Evolutionary conservation across 768 basidiomycete species (phyloP).

Genomic region (Cystobasidium tubakii): DNA sequence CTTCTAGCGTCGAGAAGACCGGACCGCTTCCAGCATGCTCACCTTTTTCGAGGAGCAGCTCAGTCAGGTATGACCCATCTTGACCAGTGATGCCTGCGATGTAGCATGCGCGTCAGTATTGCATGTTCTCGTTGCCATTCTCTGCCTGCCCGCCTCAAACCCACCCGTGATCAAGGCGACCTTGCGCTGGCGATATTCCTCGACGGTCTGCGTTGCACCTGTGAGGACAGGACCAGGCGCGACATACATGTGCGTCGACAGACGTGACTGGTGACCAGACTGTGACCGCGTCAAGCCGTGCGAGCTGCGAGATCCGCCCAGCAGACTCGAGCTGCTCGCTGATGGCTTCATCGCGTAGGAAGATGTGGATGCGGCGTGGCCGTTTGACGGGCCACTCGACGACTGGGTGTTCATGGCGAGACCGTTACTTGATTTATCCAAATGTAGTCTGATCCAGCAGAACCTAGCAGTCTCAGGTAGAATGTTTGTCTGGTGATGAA

Average conservation of each 20-base stretch:
- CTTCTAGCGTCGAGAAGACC: not conserved
- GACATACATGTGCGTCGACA: constrained; percentile 34
- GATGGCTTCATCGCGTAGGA: constrained; percentile 24
- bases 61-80: constrained; percentile 90
- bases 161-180: constrained; percentile 86
- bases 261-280: constrained; percentile 13
- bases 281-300: constrained; percentile 3
- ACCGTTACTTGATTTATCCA: not conserved
- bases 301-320: constrained; percentile 22
- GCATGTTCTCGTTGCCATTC: not conserved
- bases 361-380: constrained; percentile 19
- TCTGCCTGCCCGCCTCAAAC: constrained; percentile 37
- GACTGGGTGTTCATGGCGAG: constrained; percentile 4
- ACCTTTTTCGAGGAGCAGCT: constrained; percentile 51
- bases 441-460: not conserved
- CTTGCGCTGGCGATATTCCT: constrained; percentile 81
- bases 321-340: constrained; percentile 31
- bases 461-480: not conserved
- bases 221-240: constrained; percentile 19
- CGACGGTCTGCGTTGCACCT: constrained; percentile 45
- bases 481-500: too few species aligned
- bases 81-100: constrained; percentile 83
- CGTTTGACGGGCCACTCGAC: constrained; percentile 9
- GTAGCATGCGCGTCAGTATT: constrained; percentile 4
- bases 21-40: not conserved